These are phyloP conservation scores for Cryptococcus sp. DNA, from an alignment of 1,284 basidiomycete species.

Conservation along the genomic window DNA sequence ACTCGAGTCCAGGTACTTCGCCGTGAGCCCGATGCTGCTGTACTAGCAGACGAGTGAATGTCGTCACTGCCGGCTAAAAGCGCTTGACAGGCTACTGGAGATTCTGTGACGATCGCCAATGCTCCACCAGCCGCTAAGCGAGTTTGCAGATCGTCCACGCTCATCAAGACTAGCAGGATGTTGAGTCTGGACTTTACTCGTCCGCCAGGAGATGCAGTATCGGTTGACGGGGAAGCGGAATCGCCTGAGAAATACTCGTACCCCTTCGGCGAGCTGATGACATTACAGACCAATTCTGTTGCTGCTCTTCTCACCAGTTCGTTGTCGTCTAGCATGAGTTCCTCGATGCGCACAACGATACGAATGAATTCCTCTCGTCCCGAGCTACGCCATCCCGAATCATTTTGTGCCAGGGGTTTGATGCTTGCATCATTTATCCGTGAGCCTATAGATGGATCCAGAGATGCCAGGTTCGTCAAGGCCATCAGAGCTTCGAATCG, in stretches of 20 bases:
- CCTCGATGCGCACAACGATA: constrained; percentile 70
- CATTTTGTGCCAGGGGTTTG: constrained; percentile 23
- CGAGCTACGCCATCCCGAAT: constrained; percentile 22
- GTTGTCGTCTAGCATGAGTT: constrained; percentile 82
- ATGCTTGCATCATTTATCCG: constrained; percentile 56
- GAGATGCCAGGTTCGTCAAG: constrained; percentile 89
- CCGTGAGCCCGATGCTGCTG: not conserved
- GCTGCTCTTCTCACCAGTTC: constrained; percentile 78
- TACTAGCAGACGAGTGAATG: constrained; percentile 57
- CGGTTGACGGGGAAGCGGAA: constrained; percentile 20
- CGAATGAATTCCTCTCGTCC: constrained; percentile 33
- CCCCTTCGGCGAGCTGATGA: constrained; percentile 72
- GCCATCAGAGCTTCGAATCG: constrained; percentile 93
- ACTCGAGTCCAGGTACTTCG: constrained; percentile 50
- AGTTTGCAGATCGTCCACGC: constrained; percentile 78
- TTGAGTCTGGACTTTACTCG: constrained; percentile 67
- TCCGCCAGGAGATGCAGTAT: constrained; percentile 37
- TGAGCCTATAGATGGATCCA: constrained; percentile 64
- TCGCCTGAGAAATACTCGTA: constrained; percentile 59
- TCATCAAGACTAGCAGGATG: constrained; percentile 77
- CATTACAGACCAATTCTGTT: constrained; percentile 90
- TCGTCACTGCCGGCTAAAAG: constrained; percentile 55
- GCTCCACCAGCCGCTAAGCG: constrained; percentile 82
- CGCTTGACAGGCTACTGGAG: constrained; percentile 61
- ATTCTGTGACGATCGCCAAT: constrained; percentile 72